Evolutionary conservation across 225 moss, liverwort and hornwort genomes (phyloP), one percentile per base, ranked within the genome.

Genomic region (Polytrichum formosum): DNA sequence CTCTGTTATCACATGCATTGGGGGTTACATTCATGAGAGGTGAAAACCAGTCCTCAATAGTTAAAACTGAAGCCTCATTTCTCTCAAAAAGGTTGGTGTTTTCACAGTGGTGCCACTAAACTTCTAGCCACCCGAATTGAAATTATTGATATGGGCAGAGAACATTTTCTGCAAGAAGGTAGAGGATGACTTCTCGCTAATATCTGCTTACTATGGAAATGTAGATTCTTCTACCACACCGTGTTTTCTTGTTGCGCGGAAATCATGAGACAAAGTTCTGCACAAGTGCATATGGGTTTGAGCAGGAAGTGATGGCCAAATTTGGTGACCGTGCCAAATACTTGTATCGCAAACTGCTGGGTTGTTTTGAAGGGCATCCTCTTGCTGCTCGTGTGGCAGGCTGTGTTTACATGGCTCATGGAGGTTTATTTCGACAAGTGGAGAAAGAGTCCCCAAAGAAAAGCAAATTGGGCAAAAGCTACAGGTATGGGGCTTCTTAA

Each of bases 261-360:
- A 98, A 98, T 74, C 97, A 98, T 56, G 97, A 98, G 84, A 98
- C 97, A 56, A 98, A 92, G 78, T 98, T 92, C 60, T 98, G 97
- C 77, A 98, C 97, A 19, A 92, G 94, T 64, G 91, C 94, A 0
- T 98, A 98, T 70, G 97, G 97, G n/a, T 98, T 98, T 55, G 94
- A 98, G 84, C 92, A 94, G 72, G 97, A 98, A 64, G 87, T 98
- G 61, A 82, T 90, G 85, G 84, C 87, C 16, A 98, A 98, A 70
- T 98, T 91, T 68, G 92, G 90, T 13, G 94, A 92, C 6, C 72
- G 87, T 53, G 91, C 82, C 1, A 98, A 92, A 75, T 91, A 94
- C 69, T 67, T 98, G 81, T 98, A 98, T 69, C 92, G 92, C 35
- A 98, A 92, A 68, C 74, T 92, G 26, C 76, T 98, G 54, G 94